A percentile compares a stretch with the other conserved stretches of the same genome.
These are phyloP conservation scores for Scedosporium apiospermum DNA, from an alignment of 2,329 filamentous ascomycete species.

Conservation along the genomic window DNA sequence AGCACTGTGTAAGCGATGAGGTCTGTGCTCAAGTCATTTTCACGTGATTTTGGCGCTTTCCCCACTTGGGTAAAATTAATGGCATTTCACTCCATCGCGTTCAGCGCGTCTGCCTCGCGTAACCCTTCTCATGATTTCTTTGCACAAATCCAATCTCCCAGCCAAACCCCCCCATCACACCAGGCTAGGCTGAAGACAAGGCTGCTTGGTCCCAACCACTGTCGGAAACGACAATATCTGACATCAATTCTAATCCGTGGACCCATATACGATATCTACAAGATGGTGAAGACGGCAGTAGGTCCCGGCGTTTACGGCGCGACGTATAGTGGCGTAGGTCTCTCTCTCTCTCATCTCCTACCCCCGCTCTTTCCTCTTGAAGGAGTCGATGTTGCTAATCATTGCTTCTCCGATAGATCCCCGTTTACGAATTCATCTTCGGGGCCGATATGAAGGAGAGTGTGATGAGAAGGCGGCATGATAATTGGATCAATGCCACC, in stretches of 20 bases:
- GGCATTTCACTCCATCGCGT: background rate
- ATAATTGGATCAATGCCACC: constrained; percentile 99
- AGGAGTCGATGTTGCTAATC: background rate
- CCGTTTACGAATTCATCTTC: constrained; percentile 89
- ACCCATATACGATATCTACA: constrained; percentile 7
- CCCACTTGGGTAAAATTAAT: constrained; percentile 4
- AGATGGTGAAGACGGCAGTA: constrained; percentile 37
- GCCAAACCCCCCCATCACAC: background rate
- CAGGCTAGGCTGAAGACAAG: constrained; percentile 1
- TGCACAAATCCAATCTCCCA: constrained; percentile 2
- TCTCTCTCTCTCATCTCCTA: background rate
- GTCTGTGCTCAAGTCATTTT: background rate
- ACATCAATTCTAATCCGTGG: background rate
- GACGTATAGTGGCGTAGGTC: constrained; percentile 58
- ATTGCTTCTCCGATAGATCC: constrained; percentile 50
- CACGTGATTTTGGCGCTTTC: constrained; percentile 4
- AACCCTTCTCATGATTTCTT: constrained; percentile 1
- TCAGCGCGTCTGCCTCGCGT: constrained; percentile 7
- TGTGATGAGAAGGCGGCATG: constrained; percentile 88
- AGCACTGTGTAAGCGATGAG: background rate
- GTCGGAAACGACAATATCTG: background rate
- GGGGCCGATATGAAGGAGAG: constrained; percentile 68
- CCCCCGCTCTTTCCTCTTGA: no score
- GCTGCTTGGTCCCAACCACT: background rate
- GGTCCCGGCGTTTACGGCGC: constrained; percentile 53